A percentile compares a stretch with the other conserved stretches of the same genome.
Evolutionary conservation across 805 yeast species (phyloP).

Genomic region (Suhomyces emberorum): DNA sequence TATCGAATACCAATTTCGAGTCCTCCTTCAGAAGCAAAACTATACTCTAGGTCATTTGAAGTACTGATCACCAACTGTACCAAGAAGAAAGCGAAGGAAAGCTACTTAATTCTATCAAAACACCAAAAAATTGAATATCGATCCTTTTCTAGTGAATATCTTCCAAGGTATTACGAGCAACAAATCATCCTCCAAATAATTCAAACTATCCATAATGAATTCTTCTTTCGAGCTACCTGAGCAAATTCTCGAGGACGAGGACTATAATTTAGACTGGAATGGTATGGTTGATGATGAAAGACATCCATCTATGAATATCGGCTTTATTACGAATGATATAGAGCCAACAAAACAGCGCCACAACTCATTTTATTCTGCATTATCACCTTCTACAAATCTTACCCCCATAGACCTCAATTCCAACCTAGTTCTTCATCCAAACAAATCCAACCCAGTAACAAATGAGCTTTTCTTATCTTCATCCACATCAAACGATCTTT

Average conservation of each 20-base stretch:
- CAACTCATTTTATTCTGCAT: neutral
- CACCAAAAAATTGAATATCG: too few species aligned
- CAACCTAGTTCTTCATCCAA: constrained; percentile 1
- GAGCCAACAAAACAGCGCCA: constrained; percentile 2
- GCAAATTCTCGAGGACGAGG: constrained; percentile 12
- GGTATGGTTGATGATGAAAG: constrained; percentile 12
- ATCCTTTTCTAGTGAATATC: too few species aligned
- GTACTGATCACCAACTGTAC: too few species aligned
- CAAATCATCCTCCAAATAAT: too few species aligned
- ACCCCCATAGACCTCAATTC: neutral
- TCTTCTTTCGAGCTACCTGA: constrained; percentile 1
- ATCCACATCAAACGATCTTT: constrained; percentile 13
- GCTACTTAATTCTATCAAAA: too few species aligned
- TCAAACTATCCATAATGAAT: constrained; percentile 1
- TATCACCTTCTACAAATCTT: neutral
- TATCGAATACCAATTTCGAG: too few species aligned
- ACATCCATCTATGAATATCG: constrained; percentile 2
- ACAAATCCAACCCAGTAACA: neutral
- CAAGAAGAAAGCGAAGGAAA: too few species aligned
- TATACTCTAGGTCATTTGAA: too few species aligned
- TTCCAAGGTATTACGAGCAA: too few species aligned
- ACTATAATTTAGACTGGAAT: constrained; percentile 18
- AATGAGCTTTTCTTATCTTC: constrained; percentile 16
- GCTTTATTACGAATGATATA: constrained; percentile 3
- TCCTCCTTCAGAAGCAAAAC: too few species aligned